Evolutionary conservation across 805 yeast genomes (phyloP).

Genomic region (Ogataea degrootiae): DNA sequence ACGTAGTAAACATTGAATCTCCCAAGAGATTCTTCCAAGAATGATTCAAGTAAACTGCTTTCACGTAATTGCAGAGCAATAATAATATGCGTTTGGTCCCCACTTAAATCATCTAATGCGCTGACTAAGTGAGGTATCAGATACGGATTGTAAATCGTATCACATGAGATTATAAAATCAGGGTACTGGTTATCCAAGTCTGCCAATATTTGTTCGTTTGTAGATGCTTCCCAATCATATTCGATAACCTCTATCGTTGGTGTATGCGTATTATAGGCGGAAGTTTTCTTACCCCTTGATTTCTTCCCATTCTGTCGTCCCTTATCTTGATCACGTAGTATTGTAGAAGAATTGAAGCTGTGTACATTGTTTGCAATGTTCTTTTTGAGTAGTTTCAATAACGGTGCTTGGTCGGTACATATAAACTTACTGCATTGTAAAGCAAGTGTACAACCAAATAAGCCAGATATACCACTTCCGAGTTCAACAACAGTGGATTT

Average conservation of each 20-base stretch:
- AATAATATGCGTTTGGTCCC: constrained; percentile 30
- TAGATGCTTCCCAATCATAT: constrained; percentile 57
- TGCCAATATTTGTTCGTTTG: constrained; percentile 4
- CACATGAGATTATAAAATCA: constrained; percentile 55
- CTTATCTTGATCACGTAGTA: not conserved
- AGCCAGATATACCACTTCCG: constrained; percentile 59
- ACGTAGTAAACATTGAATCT: constrained; percentile 34
- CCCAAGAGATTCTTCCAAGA: constrained; percentile 32
- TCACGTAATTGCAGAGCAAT: constrained; percentile 54
- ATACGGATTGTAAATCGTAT: constrained; percentile 61
- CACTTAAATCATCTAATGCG: constrained; percentile 36
- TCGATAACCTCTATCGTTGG: constrained; percentile 41
- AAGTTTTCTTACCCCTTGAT: constrained; percentile 1
- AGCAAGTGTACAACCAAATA: constrained; percentile 39
- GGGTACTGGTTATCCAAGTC: constrained; percentile 21
- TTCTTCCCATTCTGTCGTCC: not conserved
- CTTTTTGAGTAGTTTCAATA: constrained; percentile 43
- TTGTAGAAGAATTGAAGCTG: constrained; percentile 21
- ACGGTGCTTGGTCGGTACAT: constrained; percentile 55
- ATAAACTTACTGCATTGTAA: constrained; percentile 35
- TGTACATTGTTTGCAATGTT: constrained; percentile 41
- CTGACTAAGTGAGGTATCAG: constrained; percentile 45
- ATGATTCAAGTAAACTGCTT: constrained; percentile 42
- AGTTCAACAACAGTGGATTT: constrained; percentile 43
- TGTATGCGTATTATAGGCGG: constrained; percentile 1